A percentile compares a stretch with the other conserved stretches of the same genome.
phyloP scores from a whole-genome alignment of 2,329 filamentous ascomycete species.

The Orbilia brochopaga region DNA sequence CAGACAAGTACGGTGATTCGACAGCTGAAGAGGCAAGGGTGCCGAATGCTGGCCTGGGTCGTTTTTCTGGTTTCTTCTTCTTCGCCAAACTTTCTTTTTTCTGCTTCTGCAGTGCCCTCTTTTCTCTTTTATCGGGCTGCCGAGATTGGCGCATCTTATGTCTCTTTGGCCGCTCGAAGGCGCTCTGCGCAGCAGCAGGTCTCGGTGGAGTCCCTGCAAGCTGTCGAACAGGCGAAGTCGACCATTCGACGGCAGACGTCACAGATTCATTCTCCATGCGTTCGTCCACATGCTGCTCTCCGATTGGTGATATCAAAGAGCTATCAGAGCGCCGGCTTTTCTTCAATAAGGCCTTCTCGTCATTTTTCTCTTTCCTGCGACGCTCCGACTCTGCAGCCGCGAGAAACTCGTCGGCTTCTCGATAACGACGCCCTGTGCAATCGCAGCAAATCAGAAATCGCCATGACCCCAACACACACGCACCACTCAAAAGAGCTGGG shows the following conservation, averaged over 20 bases:
- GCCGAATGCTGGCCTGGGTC: constrained; percentile 35
- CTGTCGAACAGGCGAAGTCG: constrained; percentile 29
- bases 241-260: constrained; percentile 31
- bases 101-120: not conserved
- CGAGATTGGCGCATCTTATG: constrained; percentile 49
- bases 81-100: constrained; percentile 33
- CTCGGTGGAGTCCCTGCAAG: constrained; percentile 12
- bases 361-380: constrained; percentile 8
- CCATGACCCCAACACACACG: constrained; percentile 23
- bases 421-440: constrained; percentile 26
- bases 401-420: constrained; percentile 24
- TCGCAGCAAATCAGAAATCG: constrained; percentile 41
- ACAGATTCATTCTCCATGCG: constrained; percentile 32
- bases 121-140: constrained; percentile 22
- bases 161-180: constrained; percentile 36
- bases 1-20: constrained; percentile 37
- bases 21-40: constrained; percentile 40
- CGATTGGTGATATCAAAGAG: constrained; percentile 46
- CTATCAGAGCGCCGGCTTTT: constrained; percentile 42
- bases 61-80: constrained; percentile 13
- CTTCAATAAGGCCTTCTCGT: constrained; percentile 23
- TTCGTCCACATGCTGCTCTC: constrained; percentile 28
- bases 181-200: constrained; percentile 10
- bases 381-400: constrained; percentile 27
- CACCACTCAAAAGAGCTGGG: not conserved